Evolutionary conservation across 208 protist species (phyloP).

Genomic region (Wallacemonas sp.): DNA sequence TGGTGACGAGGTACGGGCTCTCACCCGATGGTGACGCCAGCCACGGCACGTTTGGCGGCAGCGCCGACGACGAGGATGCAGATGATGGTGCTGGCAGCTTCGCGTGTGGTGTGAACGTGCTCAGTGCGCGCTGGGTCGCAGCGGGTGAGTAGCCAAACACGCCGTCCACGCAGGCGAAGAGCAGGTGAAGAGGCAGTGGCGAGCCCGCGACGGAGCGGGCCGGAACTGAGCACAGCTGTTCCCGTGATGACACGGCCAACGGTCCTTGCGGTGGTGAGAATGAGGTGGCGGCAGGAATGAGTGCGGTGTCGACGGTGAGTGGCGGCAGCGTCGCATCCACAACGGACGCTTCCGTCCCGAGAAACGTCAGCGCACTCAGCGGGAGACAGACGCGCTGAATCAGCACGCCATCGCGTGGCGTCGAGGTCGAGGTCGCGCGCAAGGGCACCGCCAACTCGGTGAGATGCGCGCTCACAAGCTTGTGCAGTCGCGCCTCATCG

Average conservation of each 20-base stretch:
- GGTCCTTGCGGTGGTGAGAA: neutral
- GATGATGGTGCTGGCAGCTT: too few relatives aligned
- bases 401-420: neutral
- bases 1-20: neutral
- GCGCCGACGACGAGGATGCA: neutral
- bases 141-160: slow-evolving; percentile 13
- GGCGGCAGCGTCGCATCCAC: neutral
- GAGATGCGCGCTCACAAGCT: too few relatives aligned
- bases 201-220: neutral
- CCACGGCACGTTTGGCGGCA: neutral
- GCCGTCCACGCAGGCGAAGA: slow-evolving; percentile 17
- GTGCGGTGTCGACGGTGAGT: neutral
- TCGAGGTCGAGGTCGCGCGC: too few relatives aligned
- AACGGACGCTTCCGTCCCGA: slow-evolving; percentile 6
- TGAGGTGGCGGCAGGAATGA: neutral
- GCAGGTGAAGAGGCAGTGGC: slow-evolving; percentile 3
- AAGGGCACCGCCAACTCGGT: too few relatives aligned
- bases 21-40: slow-evolving; percentile 10
- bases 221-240: neutral
- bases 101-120: too few relatives aligned
- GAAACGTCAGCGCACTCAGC: neutral
- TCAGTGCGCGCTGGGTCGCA: neutral
- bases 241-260: neutral
- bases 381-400: slow-evolving; percentile 9
- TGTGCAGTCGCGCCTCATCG: too few relatives aligned